Conservation (phyloP, 2,329 filamentous ascomycete genomes). For the Curvularia lunata region DNA sequence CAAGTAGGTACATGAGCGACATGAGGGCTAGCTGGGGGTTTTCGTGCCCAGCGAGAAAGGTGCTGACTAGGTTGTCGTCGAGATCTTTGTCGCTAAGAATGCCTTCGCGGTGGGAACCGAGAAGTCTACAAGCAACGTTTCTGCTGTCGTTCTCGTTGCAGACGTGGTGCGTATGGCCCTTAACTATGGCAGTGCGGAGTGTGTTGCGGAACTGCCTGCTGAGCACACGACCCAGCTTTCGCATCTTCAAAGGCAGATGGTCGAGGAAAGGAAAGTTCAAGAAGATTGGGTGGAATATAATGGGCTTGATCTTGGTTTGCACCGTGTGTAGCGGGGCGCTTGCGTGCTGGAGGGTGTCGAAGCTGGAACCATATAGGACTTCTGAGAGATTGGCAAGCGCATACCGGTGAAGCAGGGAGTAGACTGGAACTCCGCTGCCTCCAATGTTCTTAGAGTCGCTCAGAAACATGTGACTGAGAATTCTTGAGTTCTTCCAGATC, state of each 20-base stretch:
- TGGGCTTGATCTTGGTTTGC: constrained; percentile 36
- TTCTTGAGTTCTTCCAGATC: constrained; percentile 35
- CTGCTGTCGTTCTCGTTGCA: constrained; percentile 29
- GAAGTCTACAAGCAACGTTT: constrained; percentile 30
- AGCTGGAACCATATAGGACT: constrained; percentile 38
- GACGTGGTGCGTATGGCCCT: constrained; percentile 33
- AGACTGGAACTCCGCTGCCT: constrained; percentile 35
- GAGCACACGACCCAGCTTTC: constrained; percentile 28
- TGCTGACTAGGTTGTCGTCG: constrained; percentile 36
- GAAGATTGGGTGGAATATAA: constrained; percentile 37
- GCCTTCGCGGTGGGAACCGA: constrained; percentile 32
- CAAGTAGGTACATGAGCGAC: constrained; percentile 36
- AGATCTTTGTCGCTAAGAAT: constrained; percentile 33
- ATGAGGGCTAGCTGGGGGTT: constrained; percentile 36
- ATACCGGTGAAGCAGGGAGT: constrained; percentile 47
- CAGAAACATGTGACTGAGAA: constrained; percentile 37
- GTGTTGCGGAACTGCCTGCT: constrained; percentile 30
- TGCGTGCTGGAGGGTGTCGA: constrained; percentile 31
- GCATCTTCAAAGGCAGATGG: constrained; percentile 26
- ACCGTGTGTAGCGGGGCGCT: constrained; percentile 30
- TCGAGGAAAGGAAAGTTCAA: constrained; percentile 39
- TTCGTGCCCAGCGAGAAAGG: constrained; percentile 38
- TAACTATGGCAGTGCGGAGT: constrained; percentile 28
- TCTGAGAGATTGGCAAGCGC: constrained; percentile 49
- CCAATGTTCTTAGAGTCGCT: constrained; percentile 31